phyloP scores from a whole-genome alignment of 148 eudicot species.

The Fagopyrum tataricum region DNA sequence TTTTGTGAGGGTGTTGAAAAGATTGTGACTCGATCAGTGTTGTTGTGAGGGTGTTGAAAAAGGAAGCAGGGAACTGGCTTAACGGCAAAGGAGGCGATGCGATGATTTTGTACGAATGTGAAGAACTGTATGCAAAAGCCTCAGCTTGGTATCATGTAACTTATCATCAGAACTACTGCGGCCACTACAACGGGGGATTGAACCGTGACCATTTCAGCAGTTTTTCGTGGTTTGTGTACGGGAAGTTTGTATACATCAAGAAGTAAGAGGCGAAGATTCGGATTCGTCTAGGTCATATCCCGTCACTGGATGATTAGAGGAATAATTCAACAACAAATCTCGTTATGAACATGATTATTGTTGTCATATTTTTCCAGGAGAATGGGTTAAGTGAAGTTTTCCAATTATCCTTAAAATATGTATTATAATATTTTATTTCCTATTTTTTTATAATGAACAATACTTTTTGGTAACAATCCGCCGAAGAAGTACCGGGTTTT shows the following conservation, averaged over 20 bases:
- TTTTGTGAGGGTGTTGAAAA: too few species aligned
- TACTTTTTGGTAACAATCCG: too few species aligned
- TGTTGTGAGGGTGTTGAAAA: constrained; percentile 34
- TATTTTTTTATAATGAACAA: too few species aligned
- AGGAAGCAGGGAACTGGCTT: constrained; percentile 41
- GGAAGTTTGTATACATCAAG: constrained; percentile 40
- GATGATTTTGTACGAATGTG: neutral
- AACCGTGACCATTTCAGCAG: constrained; percentile 40
- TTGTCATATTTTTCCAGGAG: too few species aligned
- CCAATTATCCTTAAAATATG: too few species aligned
- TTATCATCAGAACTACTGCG: constrained; percentile 40
- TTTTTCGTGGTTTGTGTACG: constrained; percentile 60
- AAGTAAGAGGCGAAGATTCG: constrained; percentile 18
- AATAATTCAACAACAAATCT: too few species aligned
- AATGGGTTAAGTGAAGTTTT: too few species aligned
- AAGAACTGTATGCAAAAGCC: constrained; percentile 37
- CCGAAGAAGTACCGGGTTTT: too few species aligned
- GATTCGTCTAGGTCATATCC: too few species aligned
- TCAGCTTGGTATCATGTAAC: constrained; percentile 72
- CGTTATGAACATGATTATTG: too few species aligned
- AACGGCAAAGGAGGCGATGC: constrained; percentile 11
- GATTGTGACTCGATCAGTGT: constrained; percentile 29
- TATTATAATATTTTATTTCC: too few species aligned
- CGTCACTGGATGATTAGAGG: too few species aligned
- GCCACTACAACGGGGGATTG: constrained; percentile 31